Percentiles rank a stretch among this genome's conserved stretches.
phyloP scores from a whole-genome alignment of 202 grass and related monocot genomes.

The Setaria viridis region DNA sequence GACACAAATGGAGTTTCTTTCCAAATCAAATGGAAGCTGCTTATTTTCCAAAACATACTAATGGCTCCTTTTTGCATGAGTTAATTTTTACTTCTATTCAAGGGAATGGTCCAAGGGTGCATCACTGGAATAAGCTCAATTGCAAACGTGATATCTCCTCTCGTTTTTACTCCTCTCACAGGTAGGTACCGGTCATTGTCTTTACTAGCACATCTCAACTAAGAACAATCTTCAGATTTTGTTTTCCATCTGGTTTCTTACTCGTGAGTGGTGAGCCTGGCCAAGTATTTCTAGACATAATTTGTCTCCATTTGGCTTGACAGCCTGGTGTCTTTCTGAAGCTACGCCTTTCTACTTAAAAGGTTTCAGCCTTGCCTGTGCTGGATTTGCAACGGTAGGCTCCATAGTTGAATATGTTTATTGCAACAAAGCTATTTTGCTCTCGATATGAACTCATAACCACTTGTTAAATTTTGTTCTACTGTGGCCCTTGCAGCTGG shows the following conservation, averaged over 20 bases:
- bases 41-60: slow-evolving; percentile 25
- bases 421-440: too few species aligned
- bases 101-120: slow-evolving; percentile 94
- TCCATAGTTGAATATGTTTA: slow-evolving; percentile 9
- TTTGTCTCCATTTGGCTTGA: slow-evolving; percentile 2
- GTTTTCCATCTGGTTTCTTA: slow-evolving; percentile 5
- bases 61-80: not conserved
- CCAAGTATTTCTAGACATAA: slow-evolving; percentile 27
- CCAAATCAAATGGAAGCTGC: slow-evolving; percentile 21
- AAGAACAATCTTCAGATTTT: slow-evolving; percentile 22
- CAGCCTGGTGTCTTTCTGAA: slow-evolving; percentile 84
- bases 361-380: slow-evolving; percentile 88
- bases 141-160: slow-evolving; percentile 72
- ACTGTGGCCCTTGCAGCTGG: slow-evolving; percentile 51
- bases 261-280: not conserved
- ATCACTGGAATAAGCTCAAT: slow-evolving; percentile 84
- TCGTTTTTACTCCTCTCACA: slow-evolving; percentile 82
- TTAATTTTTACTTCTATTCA: slow-evolving; percentile 25
- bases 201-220: slow-evolving; percentile 4
- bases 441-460: slow-evolving; percentile 12
- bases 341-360: slow-evolving; percentile 72
- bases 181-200: slow-evolving; percentile 48
- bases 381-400: slow-evolving; percentile 77
- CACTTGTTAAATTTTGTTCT: not conserved
- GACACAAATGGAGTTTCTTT: slow-evolving; percentile 10